Conservation (phyloP, 2,329 filamentous ascomycete species). For the Biscogniauxia mediterranea region DNA sequence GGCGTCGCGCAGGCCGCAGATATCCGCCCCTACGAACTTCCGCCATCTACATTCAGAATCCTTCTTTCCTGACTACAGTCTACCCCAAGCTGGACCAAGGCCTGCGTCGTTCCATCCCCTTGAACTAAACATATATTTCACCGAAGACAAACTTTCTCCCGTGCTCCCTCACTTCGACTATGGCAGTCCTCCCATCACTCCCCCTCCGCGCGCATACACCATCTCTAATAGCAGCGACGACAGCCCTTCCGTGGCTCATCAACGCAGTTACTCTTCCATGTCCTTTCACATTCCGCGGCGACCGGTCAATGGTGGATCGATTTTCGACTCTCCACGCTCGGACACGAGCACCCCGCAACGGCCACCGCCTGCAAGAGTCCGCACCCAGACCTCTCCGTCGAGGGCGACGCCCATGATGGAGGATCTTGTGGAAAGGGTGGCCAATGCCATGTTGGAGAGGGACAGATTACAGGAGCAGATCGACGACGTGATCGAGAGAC, state of each 20-base stretch:
- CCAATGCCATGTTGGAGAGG: conserved; percentile 56
- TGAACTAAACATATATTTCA: conserved; percentile 53
- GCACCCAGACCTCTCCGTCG: conserved; percentile 42
- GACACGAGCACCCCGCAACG: conserved; percentile 39
- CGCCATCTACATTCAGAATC: conserved; percentile 51
- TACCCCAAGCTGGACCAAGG: conserved; percentile 28
- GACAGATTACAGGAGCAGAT: conserved; percentile 59
- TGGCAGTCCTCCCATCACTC: conserved; percentile 34
- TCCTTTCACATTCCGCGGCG: conserved; percentile 57
- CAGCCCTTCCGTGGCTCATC: conserved; percentile 36
- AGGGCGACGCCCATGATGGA: conserved; percentile 42
- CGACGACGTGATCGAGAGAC: conserved; percentile 58
- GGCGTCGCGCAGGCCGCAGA: conserved; percentile 51
- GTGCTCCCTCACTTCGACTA: conserved; percentile 52
- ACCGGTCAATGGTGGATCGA: conserved; percentile 35
- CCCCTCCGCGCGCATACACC: conserved; percentile 40
- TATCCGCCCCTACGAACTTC: conserved; percentile 60
- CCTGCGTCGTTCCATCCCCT: conserved; percentile 51
- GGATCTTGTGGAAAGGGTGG: conserved; percentile 53
- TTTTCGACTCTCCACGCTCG: conserved; percentile 32
- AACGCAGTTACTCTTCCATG: conserved; percentile 49
- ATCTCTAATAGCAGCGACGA: conserved; percentile 34
- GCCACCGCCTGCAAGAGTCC: conserved; percentile 44
- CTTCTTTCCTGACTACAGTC: conserved; percentile 26
- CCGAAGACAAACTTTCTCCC: conserved; percentile 51